Base-by-base conservation (phyloP, 2,329 filamentous ascomycete species). In the Gaeumannomyces tritici region DNA sequence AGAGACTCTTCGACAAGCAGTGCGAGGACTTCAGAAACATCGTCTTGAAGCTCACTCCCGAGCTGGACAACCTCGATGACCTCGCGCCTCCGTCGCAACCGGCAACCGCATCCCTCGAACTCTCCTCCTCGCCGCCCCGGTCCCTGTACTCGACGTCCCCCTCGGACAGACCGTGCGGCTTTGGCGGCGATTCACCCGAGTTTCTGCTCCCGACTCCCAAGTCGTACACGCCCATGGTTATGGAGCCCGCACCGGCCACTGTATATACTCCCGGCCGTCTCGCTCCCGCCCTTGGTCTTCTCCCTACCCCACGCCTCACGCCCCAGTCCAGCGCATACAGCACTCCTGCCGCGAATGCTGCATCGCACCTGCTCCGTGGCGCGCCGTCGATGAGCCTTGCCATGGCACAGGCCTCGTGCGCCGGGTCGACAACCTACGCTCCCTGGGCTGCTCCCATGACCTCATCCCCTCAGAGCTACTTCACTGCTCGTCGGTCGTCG, bases 331-430 rank as follows among this genome's bases (percentile, higher is more conserved):
- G 74, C 66, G 82, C 81, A 72, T 79, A 81, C 70, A 80, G 78
- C 74, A 86, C 84, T 80, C 83, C 83, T 79, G 83, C 82, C 65
- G 82, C 77, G 79, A 80, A 78, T 78, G 79, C 78, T 69, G 76
- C 77, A 47, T 78, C 81, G 61, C 77, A 79, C 61, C 72, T 83
- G 59, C 74, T 82, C 56, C 73, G 76, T 65, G 80, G 77, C 66
- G 73, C 75, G 65, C 79, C 77, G n/a, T 82, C 84, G 0, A 88
- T 87, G 84, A 77, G 82, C 62, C 74, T 82, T 65, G 85, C 84
- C 29, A 83, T 87, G 79, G 76, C 81, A 2, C 83, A 86, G 65
- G 81, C 77, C 12, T 69, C 77, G 27, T 51, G 42, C 42, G 42
- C 42, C 8, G 42, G 21, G 24, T 21, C 42, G 2, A n/a, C 42